Base-by-base conservation (phyloP, 768 basidiomycete species). In the Obba rivulosa region DNA sequence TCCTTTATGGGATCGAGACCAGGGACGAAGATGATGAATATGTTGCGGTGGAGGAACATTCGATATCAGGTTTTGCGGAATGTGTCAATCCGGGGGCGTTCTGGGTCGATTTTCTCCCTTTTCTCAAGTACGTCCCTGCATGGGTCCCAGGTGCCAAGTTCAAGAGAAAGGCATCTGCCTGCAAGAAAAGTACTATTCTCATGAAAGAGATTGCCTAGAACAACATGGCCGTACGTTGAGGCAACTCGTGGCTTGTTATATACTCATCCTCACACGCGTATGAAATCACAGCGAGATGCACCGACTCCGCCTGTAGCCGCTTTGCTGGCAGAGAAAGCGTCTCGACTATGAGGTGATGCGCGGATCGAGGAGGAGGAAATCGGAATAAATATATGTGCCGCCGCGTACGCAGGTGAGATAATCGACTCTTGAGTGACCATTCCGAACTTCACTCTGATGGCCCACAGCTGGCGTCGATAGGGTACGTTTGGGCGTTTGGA, bases 71-170 rank as follows among this genome's bases (percentile, higher is more conserved):
- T 31, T 52, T 63, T 18, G 51, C 62, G 5, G 36, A 44, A 16
- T 52, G 55, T 16, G 35, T 53, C 1, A 21, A 39, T 13, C 69
- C 67, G 7, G 71, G 71, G 13, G 59, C 61, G 13, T 50, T 64
- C 38, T 41, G 64, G 14, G 60, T 72, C 17, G 71, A 75, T 31
- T 56, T 31, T 18, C 65, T 58, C 44, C 70, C 73, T 1, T 52
- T 69, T 45, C 50, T 73, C 21, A 63, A 59, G 25, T 48, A 58
- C 57, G 60, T 87, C 17, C 84, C 85, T 2, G 79, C 79, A 17
- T 84, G 72, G 72, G 50, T 70, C 28, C 72, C 73, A 0, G 71
- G 73, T 10, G 63, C 66, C 10, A 60, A 61, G 0, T 70, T 69
- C 38, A 62, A 69, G 50, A 55, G 56, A 35, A 56, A 48, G 10